Base-by-base conservation (phyloP, 1,284 basidiomycete species). In the Mycena sp. region DNA sequence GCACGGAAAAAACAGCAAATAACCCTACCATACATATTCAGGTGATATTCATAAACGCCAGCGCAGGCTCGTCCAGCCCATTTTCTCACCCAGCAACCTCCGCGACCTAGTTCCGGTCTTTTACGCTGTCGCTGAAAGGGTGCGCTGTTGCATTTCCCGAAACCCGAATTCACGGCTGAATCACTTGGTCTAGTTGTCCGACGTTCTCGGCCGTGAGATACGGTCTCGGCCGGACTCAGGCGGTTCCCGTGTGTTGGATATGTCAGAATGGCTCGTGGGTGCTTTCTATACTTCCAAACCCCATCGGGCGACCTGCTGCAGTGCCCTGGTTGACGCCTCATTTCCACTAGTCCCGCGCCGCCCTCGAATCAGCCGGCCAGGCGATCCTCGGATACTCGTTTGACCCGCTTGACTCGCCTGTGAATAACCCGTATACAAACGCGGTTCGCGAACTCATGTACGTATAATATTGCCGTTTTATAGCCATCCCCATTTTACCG, bases 341-440 rank as follows among this genome's bases (percentile, higher is more conserved):
- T 14, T 19, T 14, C n/a, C n/a, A 16, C 19, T 6, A 58, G 57
- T 81, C 79, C 19, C 77, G 84, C 7, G 80, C 80, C 2, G 81
- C 85, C 28, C 74, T 87, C 3, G 85, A 87, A 70, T 78, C 78
- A 3, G 78, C 85, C 17, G 85, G 83, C 14, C 80, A 81, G 68
- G 79, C 82, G 3, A 76, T 82, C 10, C 71, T 87, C 0, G 85
- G 83, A 0, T 82, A 87, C 69, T 84, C 83, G 2, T 87, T 87
- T 67, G 78, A 83, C 58, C 81, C 83, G 2, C 73, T 87, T 6
- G 78, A 83, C 45, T 74, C 80, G 19, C 72, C 76, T 11, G 72
- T 78, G 38, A 81, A 77, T 54, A 84, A 82, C 61, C 75, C 79
- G 1, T 86, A 86, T 67, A 76, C 82, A 2, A 72, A 74, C n/a